Base-by-base conservation (phyloP, 2,329 filamentous ascomycete genomes). In the Furcasterigmium sp. region DNA sequence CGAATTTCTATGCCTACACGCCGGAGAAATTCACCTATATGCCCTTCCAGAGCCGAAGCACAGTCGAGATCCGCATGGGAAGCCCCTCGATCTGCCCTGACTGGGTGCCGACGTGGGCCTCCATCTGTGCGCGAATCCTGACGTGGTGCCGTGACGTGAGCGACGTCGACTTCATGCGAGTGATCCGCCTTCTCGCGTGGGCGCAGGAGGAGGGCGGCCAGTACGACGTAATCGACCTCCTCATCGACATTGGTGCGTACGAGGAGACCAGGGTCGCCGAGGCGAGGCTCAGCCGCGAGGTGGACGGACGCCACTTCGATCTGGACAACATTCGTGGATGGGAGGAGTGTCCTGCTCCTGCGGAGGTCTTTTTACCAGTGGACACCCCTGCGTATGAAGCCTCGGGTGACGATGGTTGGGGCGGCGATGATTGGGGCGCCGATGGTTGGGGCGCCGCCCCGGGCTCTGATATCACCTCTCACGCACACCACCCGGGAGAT, bases 1-100 rank as follows among this genome's bases (percentile, higher is more conserved):
- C 45, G 42, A 46, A 47, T 17, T 47, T 47, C 20, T 23, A 25
- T 13, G 37, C 42, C 14, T 51, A 51, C 26, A 17, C 17, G 5
- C 5, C 5, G n/a, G 4, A 5, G n/a, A 17, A 35, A 5, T 5
- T 35, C 5, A 10, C 10, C n/a, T 19, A 35, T 11, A 10, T 17
- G 4, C n/a, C 15, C 7, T 18, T 35, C 15, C 3, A 2, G 4
- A 11, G 10, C 5, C 15, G 29, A 11, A 17, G 38, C 32, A 62
- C 59, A 10, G 17, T 70, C 37, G 66, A 70, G 55, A 62, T 63
- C 40, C 63, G 67, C 36, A 60, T 64, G 47, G 65, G 59, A 0
- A 49, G 43, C 7, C 63, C 63, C 1, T 54, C 58, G 3, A 44
- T 70, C 13, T 55, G 66, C 32, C 47, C 58, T 8, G 51, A 52